Conservation (phyloP, 2,329 filamentous ascomycete genomes). For the Cytospora paraplurivora region DNA sequence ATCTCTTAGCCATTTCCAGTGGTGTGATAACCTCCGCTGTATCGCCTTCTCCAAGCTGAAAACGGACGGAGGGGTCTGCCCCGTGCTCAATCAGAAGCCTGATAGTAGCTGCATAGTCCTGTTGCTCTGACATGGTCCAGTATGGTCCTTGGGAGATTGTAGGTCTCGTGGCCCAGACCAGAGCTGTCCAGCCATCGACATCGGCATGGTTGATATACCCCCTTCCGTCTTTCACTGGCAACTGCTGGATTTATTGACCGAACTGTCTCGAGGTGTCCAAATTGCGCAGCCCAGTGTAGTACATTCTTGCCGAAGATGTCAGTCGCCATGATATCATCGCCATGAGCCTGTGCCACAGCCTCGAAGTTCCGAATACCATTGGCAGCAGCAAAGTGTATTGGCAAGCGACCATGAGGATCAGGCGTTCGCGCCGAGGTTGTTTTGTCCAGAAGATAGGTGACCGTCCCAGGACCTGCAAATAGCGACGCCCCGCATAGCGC, state of each 20-base stretch:
- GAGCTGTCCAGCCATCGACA: conserved; percentile 8
- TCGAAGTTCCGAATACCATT: conserved; percentile 11
- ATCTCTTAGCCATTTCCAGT: conserved; percentile 13
- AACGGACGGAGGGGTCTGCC: neutral
- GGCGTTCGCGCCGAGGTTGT: neutral
- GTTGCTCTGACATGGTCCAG: conserved; percentile 5
- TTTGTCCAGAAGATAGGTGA: conserved; percentile 8
- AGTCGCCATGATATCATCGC: conserved; percentile 1
- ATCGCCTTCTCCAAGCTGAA: neutral
- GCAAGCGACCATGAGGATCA: conserved; percentile 7
- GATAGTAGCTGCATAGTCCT: conserved; percentile 5
- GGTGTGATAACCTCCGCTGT: conserved; percentile 3
- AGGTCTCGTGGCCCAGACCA: conserved; percentile 6
- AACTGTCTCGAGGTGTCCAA: neutral
- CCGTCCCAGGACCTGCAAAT: neutral
- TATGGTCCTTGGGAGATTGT: neutral
- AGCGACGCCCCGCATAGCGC: conserved; percentile 5
- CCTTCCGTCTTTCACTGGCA: conserved; percentile 2
- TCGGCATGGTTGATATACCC: neutral
- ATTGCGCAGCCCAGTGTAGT: conserved; percentile 3
- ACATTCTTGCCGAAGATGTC: conserved; percentile 6
- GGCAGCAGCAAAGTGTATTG: conserved; percentile 9
- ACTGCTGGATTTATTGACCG: neutral
- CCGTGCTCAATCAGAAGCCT: neutral
- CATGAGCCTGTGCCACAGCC: conserved; percentile 2